Evolutionary conservation across 352 stramenopile species (phyloP), one percentile per base, ranked within the genome.

Genomic region (Phytopythium chamaehyphon): DNA sequence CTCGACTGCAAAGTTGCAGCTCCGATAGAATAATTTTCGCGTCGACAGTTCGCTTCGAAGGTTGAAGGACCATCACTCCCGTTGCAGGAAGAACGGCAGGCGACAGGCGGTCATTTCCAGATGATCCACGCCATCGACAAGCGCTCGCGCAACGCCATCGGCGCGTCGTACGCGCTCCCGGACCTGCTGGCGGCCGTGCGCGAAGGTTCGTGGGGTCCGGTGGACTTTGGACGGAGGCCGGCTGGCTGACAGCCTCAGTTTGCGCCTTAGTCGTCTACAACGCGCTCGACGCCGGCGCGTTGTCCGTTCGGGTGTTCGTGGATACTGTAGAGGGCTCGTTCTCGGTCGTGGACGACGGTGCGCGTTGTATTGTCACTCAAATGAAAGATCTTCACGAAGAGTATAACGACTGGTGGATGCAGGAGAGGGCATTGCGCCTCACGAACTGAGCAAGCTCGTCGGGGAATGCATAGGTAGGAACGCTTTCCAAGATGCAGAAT

Each of bases 301-400:
- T 59, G 19, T 57, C 31, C 21, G 73, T 95, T 33, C 62, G 55
- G 9, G 19, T 90, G 21, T 59, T 53, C 12, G 46, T 92, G 4
- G 66, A 87, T 45, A 37, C 73, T 14, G n/a, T 40, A 9, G 59
- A 64, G 4, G 64, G 66, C 16, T 85, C 78, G 7, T 92, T 95
- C 39, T 71, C 59, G 2, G 71, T 74, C 3, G 55, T 64, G 10
- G 84, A 95, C n/a, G 73, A 95, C 47, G 84, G 84, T 95, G 18
- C 10, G 9, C 18, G 15, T 19, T 6, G 24, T 1, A n/a, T 36
- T 14, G 26, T 9, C 3, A 40, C 22, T 5, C 3, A 16, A 15
- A 26, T 36, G 36, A 49, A 1, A 28, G 18, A 38, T n/a, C n/a
- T n/a, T n/a, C n/a, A n/a, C n/a, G n/a, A n/a, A n/a, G n/a, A n/a